Conservation (phyloP, 306 rosid species). For the Quercus dentata region DNA sequence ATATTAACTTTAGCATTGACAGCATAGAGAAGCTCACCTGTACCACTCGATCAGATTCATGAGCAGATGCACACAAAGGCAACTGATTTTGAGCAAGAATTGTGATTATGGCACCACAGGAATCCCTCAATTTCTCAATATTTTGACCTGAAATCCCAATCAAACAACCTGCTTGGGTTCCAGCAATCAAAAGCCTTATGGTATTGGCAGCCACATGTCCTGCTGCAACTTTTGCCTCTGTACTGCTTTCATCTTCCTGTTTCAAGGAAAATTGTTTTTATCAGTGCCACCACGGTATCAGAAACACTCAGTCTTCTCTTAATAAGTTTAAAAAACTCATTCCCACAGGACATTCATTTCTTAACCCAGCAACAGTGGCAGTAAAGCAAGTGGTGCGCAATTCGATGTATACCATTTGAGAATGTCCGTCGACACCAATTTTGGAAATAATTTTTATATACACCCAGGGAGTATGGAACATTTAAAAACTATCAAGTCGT, state of each 20-base stretch:
- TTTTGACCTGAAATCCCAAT: constrained; percentile 95
- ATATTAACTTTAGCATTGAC: constrained; percentile 6
- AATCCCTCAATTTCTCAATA: constrained; percentile 81
- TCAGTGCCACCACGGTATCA: constrained; percentile 1
- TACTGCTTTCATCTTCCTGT: constrained; percentile 78
- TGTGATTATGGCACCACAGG: constrained; percentile 76
- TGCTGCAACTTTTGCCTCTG: constrained; percentile 64
- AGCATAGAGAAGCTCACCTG: constrained; percentile 53
- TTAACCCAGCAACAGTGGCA: background rate
- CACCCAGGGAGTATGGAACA: no score
- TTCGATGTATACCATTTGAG: no score
- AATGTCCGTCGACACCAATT: no score
- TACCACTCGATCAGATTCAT: constrained; percentile 92
- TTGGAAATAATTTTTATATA: no score
- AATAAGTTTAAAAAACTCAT: background rate
- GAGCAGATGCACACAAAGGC: constrained; percentile 95
- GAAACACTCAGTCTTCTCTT: background rate
- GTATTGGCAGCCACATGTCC: constrained; percentile 96
- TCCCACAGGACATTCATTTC: background rate
- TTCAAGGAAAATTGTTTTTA: constrained; percentile 2
- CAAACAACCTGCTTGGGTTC: constrained; percentile 90
- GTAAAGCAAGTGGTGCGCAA: no score
- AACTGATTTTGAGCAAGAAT: constrained; percentile 82
- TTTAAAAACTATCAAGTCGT: no score
- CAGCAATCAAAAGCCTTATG: constrained; percentile 90